These are phyloP conservation scores for Wallacemonas sp. DNA, from an alignment of 208 protist genomes.

Conservation along the genomic window DNA sequence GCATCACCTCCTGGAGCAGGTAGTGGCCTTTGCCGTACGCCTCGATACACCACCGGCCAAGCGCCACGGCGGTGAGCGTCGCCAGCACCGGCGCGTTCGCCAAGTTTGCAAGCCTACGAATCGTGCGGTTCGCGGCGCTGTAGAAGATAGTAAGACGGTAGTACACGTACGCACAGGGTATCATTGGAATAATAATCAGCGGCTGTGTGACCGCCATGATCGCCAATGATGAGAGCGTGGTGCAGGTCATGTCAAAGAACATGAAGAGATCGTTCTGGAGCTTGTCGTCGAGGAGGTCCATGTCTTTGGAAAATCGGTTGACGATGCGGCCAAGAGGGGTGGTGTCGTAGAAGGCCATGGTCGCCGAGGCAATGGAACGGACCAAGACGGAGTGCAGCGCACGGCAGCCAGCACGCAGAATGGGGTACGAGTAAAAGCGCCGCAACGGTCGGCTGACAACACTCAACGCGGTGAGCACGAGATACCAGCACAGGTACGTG, in stretches of 20 bases:
- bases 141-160: slow-evolving; percentile 90
- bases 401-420: too few relatives aligned
- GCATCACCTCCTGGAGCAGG: slow-evolving; percentile 31
- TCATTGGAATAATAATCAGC: slow-evolving; percentile 35
- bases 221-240: slow-evolving; percentile 34
- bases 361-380: slow-evolving; percentile 33
- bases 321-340: slow-evolving; percentile 92
- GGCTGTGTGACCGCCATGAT: slow-evolving; percentile 46
- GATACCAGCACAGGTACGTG: slow-evolving; percentile 31
- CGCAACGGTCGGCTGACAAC: too few relatives aligned
- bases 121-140: slow-evolving; percentile 73
- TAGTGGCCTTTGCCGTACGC: slow-evolving; percentile 52
- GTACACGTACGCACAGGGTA: slow-evolving; percentile 41
- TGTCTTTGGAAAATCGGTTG: slow-evolving; percentile 95
- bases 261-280: slow-evolving; percentile 31
- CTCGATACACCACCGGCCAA: slow-evolving; percentile 80
- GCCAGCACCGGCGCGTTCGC: slow-evolving; percentile 93
- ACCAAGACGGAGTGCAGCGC: too few relatives aligned
- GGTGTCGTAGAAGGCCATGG: slow-evolving; percentile 91
- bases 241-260: slow-evolving; percentile 47
- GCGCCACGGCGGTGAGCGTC: slow-evolving; percentile 90
- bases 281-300: slow-evolving; percentile 68
- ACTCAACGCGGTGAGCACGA: slow-evolving; percentile 24
- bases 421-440: too few relatives aligned
- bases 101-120: slow-evolving; percentile 87